Base-by-base conservation (phyloP, 805 yeast genomes). In the Lachancea sp. region DNA sequence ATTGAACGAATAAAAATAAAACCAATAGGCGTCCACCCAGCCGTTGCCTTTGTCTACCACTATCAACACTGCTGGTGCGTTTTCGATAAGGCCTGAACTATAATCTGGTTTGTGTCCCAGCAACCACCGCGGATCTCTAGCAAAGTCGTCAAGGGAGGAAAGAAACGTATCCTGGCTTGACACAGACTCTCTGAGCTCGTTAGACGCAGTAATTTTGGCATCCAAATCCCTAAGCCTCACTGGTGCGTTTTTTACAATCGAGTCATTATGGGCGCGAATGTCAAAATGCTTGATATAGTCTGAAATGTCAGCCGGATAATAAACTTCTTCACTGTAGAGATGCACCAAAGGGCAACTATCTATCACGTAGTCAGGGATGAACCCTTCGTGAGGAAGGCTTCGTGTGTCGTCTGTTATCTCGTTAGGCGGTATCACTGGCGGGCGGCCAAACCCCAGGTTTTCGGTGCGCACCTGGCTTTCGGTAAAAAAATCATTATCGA, bases 1-100 rank as follows among this genome's bases (percentile, higher is more conserved):
- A 60, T 91, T 91, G 70, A 91, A 91, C 1, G 95, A 83, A 61
- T 93, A 91, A 60, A 91, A 91, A 60, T 87, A 90, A 63, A 91
- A 93, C 97, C 98, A 91, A 61, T 78, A 91, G 0, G 97, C 87
- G 62, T 91, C 99, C 0, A 90, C 85, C 87, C 93, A 82, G 2
- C 95, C 96, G 54, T 88, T 84, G 1, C 96, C 96, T 60, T 89
- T 90, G 58, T 91, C 97, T 0, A 86, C 90, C 1, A 87, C 90
- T 19, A 91, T 74, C 26, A 90, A 63, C 0, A 82, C 74, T 0
- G 95, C 90, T 0, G 96, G 95, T 0, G 95, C 96, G 51, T 81
- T 67, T 43, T 70, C 68, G 20, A 87, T 81, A 44, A 74, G 74
- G 0, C 96, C 97, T 25, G 80, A 78, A 44, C 79, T 74, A 35